phyloP scores from a whole-genome alignment of 2,329 filamentous ascomycete genomes.

The Penicillium sp. region DNA sequence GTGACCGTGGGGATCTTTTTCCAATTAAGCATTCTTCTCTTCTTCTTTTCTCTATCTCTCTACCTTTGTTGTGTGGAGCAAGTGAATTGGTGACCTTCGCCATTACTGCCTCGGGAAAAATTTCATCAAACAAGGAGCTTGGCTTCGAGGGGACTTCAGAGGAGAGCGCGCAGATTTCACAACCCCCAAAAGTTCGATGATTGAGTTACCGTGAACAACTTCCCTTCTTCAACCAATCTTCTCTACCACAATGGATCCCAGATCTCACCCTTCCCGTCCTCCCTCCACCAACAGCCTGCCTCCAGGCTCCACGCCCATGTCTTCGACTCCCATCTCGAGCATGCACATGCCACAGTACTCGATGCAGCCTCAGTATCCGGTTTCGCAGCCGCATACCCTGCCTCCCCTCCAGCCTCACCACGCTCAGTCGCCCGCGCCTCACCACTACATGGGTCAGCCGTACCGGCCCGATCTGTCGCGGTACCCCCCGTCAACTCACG shows the following conservation, averaged over 20 bases:
- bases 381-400: conserved; percentile 47
- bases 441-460: conserved; percentile 44
- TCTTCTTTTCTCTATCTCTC: conserved; percentile 25
- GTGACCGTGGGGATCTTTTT: conserved; percentile 43
- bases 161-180: neutral
- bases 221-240: conserved; percentile 15
- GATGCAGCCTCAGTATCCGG: conserved; percentile 48
- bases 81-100: conserved; percentile 19
- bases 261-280: conserved; percentile 46
- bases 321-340: conserved; percentile 48
- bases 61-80: conserved; percentile 35
- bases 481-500: conserved; percentile 45
- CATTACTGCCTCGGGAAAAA: conserved; percentile 16
- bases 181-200: conserved; percentile 34
- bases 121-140: conserved; percentile 23
- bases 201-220: conserved; percentile 34
- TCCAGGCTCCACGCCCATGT: conserved; percentile 47
- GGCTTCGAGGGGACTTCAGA: conserved; percentile 11
- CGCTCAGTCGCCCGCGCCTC: conserved; percentile 45
- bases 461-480: conserved; percentile 47
- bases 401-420: conserved; percentile 51
- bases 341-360: conserved; percentile 51
- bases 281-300: conserved; percentile 46
- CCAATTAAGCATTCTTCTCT: conserved; percentile 37
- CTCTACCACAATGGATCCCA: conserved; percentile 41